phyloP scores from a whole-genome alignment of 441 rosid genomes.

The Euphorbia neoarborescens region DNA sequence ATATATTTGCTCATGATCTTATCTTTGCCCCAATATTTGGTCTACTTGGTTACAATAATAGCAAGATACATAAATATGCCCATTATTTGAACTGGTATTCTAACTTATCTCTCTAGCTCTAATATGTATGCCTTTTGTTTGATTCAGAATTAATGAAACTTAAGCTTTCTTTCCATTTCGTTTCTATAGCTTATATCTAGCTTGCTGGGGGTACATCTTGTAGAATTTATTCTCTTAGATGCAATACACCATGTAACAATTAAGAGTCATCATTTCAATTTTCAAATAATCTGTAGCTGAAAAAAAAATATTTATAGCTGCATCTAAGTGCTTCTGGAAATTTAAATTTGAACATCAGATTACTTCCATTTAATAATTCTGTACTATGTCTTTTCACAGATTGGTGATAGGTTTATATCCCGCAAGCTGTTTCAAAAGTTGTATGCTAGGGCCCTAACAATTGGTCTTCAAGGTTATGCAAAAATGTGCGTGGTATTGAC shows the following conservation, averaged over 20 bases:
- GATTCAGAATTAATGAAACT: background rate
- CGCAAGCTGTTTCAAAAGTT: slow-evolving; percentile 57
- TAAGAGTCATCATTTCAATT: background rate
- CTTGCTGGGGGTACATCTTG: background rate
- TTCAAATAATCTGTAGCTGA: background rate
- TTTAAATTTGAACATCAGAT: background rate
- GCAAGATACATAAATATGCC: background rate
- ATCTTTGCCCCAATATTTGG: background rate
- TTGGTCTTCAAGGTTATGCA: slow-evolving; percentile 90
- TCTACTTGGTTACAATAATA: background rate
- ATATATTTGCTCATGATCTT: background rate
- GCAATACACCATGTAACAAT: background rate
- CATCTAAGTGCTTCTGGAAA: background rate
- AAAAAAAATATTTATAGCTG: too few species aligned
- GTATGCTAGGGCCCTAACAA: slow-evolving; percentile 67
- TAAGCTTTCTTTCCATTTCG: background rate
- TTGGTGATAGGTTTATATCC: slow-evolving; percentile 78
- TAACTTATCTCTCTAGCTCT: background rate
- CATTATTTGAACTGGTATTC: background rate
- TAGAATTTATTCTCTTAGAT: background rate
- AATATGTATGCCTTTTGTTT: background rate
- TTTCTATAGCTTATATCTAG: background rate
- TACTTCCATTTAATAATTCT: background rate
- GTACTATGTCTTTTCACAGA: slow-evolving; percentile 33
- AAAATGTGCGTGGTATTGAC: slow-evolving; percentile 52